These are phyloP conservation scores for Podaxis sp. DNA, from an alignment of 768 basidiomycete genomes.

Conservation along the genomic window DNA sequence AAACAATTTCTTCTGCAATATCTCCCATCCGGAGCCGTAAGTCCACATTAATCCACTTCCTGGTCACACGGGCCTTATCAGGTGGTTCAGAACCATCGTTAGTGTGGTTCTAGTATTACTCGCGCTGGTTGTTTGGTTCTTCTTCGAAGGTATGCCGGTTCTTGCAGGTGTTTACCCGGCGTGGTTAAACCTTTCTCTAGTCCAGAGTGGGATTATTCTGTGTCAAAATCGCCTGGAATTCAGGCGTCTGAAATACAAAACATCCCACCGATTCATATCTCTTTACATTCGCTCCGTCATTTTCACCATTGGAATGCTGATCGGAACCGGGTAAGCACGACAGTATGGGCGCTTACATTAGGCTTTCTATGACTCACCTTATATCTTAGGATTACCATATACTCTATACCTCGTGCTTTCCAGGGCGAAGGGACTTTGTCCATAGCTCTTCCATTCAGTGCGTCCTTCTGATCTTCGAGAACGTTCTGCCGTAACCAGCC, in stretches of 20 bases:
- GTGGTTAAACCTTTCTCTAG: neutral
- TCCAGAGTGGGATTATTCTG: slow-evolving; percentile 10
- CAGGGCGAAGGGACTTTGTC: neutral
- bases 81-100: slow-evolving; percentile 4
- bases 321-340: slow-evolving; percentile 3
- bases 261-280: neutral
- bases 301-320: slow-evolving; percentile 4
- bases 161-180: neutral
- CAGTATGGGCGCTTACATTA: neutral
- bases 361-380: neutral
- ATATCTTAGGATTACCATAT: slow-evolving; percentile 1
- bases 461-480: neutral
- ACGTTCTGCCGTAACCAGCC: neutral
- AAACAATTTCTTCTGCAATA: slow-evolving; percentile 3
- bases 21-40: slow-evolving; percentile 7
- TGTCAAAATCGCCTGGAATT: slow-evolving; percentile 9
- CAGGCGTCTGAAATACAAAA: slow-evolving; percentile 1
- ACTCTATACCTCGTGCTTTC: neutral
- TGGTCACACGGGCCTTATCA: neutral
- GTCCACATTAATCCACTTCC: neutral
- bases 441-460: slow-evolving; percentile 11
- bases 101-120: slow-evolving; percentile 7
- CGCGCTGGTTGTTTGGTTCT: neutral
- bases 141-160: slow-evolving; percentile 2
- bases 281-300: slow-evolving; percentile 13